Evolutionary conservation across 306 rosid genomes (phyloP), one percentile per base, ranked within the genome.

Genomic region (Vigna nakashimae): DNA sequence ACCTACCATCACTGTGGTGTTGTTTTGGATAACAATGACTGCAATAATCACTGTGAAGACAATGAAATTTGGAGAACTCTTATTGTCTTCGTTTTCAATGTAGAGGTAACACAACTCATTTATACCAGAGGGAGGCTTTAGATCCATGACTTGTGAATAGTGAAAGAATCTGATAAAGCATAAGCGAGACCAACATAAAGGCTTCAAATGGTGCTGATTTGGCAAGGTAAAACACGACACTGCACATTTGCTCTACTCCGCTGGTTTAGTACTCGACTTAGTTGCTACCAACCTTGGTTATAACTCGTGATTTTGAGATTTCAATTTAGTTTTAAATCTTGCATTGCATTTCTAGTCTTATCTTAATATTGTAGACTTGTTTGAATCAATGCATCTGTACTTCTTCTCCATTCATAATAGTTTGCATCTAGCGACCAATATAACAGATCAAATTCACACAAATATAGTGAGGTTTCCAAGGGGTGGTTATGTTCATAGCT

Each of bases 231-330:
- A 69, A 83, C 62, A 43, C 13, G 36, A 83, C 56, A 56, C n/a
- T 16, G 74, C 77, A 59, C 75, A 17, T 70, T 76, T 30, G 69
- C 20, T 86, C 13, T 80, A 83, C 65, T 80, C 85, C 89, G 80
- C 79, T 76, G 68, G 76, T 83, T 86, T 79, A 26, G 28, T 79
- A 72, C 82, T 52, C 72, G 67, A 74, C 46, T 53, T 7, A 26
- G 28, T 26, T 26, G 28, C 28, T 26, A 26, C 28, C 28, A 26
- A 26, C 28, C 28, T 26, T 26, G 28, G 28, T 26, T 26, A 26
- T 26, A 26, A 26, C 28, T 26, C 2, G 28, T 26, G 28, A 26
- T 26, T 26, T 26, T 26, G 28, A 26, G 28, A 26, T 26, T 26
- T 26, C 28, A 26, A 26, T 2, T 26, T 26, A 26, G 28, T 26